phyloP scores from a whole-genome alignment of 495 filamentous ascomycete genomes.

The Trichocladium antarcticum region DNA sequence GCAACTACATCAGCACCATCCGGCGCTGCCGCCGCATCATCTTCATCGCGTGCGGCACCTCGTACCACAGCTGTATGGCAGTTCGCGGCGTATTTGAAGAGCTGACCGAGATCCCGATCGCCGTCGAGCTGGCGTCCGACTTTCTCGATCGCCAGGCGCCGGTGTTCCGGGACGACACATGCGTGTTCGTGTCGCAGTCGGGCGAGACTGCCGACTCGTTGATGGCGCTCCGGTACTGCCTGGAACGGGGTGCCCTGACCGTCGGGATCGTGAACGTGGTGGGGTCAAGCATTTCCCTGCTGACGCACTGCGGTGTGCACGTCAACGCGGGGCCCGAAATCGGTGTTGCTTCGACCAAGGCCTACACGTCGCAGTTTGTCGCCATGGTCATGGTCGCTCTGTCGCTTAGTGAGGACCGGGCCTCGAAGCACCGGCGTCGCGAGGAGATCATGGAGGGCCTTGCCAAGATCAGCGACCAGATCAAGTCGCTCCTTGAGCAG shows the following conservation, averaged over 20 bases:
- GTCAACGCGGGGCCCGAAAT: conserved; percentile 99
- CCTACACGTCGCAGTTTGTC: conserved; percentile 96
- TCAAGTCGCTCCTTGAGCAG: conserved; percentile 78
- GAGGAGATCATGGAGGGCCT: conserved; percentile 97
- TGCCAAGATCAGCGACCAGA: conserved; percentile 73
- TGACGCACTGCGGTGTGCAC: conserved; percentile 98
- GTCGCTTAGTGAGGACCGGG: conserved; percentile 88
- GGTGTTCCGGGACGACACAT: conserved; percentile 99
- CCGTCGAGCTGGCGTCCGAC: conserved; percentile 93
- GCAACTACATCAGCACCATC: conserved; percentile 93
- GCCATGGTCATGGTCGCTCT: conserved; percentile 99
- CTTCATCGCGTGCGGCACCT: conserved; percentile 96
- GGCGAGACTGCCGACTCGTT: conserved; percentile 98
- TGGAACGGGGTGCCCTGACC: conserved; percentile 91
- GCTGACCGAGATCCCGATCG: conserved; percentile 92
- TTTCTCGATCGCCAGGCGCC: conserved; percentile 95
- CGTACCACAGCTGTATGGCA: conserved; percentile 98
- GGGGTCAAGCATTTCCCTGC: conserved; percentile 91
- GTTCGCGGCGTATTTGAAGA: conserved; percentile 97
- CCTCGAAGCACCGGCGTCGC: conserved; percentile 82
- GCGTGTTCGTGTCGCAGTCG: conserved; percentile 96
- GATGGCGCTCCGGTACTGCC: conserved; percentile 91
- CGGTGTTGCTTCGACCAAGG: conserved; percentile 97
- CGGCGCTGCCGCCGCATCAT: conserved; percentile 92
- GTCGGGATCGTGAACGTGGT: conserved; percentile 98